Conservation (phyloP, 2,329 filamentous ascomycete species). For the Fusarium concolor region DNA sequence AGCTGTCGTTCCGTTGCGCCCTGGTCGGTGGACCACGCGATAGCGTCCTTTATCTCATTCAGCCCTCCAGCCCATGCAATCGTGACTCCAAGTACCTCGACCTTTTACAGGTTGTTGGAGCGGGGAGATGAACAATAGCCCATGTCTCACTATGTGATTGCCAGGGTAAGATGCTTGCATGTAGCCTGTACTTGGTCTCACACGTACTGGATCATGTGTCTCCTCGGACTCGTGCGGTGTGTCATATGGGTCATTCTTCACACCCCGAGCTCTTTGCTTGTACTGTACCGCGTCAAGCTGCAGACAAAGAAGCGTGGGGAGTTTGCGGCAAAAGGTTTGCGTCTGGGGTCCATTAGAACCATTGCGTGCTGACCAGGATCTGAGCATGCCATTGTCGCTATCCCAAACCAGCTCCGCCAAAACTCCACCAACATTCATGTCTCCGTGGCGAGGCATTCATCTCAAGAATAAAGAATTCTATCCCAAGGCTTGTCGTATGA, state of each 20-base stretch:
- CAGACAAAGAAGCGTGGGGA: slow-evolving; percentile 33
- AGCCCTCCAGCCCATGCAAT: slow-evolving; percentile 22
- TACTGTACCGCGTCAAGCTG: slow-evolving; percentile 18
- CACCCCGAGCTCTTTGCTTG: slow-evolving; percentile 21
- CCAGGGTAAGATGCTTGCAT: slow-evolving; percentile 6
- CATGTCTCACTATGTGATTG: not conserved
- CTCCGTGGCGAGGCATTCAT: slow-evolving; percentile 11
- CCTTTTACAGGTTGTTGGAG: not conserved
- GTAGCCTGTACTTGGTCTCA: not conserved
- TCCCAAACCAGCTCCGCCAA: slow-evolving; percentile 29
- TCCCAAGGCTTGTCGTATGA: not conserved
- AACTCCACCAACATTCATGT: slow-evolving; percentile 34
- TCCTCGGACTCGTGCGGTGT: slow-evolving; percentile 25
- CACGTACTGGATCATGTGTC: slow-evolving; percentile 18
- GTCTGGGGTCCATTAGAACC: slow-evolving; percentile 17
- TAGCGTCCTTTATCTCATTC: slow-evolving; percentile 5
- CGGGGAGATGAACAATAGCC: slow-evolving; percentile 7
- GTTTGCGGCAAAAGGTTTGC: slow-evolving; percentile 19
- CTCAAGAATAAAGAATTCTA: not conserved
- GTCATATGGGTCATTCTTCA: not conserved
- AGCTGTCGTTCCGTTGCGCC: not conserved
- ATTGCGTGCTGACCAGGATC: slow-evolving; percentile 49
- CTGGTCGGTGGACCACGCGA: slow-evolving; percentile 13
- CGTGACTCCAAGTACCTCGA: not conserved
- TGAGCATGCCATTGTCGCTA: slow-evolving; percentile 45